Percentiles rank a stretch among this genome's conserved stretches.
Conservation (phyloP, 108 stramenopile genomes). For the Nitzschia putrida region DNA sequence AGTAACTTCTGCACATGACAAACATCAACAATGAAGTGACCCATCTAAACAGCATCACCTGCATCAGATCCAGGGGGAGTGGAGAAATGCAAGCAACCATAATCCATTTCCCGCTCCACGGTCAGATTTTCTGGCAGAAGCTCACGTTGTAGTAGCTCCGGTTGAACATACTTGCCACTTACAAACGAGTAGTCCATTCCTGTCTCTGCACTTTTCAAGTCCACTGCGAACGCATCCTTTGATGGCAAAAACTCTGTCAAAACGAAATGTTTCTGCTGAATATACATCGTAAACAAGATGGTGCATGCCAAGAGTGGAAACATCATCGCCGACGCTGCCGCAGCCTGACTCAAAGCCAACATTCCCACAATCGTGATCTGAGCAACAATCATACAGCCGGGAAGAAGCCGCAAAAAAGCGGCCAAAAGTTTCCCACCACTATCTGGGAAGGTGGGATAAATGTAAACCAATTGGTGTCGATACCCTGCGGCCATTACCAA, state of each 20-base stretch:
- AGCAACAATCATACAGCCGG: constrained; percentile 56
- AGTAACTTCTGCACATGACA: too few species aligned
- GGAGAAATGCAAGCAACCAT: constrained; percentile 6
- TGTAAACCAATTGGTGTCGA: constrained; percentile 69
- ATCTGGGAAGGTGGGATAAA: constrained; percentile 65
- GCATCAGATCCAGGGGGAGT: constrained; percentile 24
- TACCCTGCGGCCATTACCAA: constrained; percentile 49
- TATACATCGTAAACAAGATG: constrained; percentile 59
- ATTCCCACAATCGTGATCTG: constrained; percentile 58
- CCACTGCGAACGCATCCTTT: constrained; percentile 29
- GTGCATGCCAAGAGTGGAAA: constrained; percentile 50
- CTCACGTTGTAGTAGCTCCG: constrained; percentile 54
- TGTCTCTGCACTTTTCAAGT: constrained; percentile 29
- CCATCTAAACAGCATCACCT: background rate
- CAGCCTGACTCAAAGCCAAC: constrained; percentile 42
- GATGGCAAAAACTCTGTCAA: constrained; percentile 53
- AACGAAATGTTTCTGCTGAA: constrained; percentile 56
- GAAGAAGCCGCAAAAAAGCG: constrained; percentile 46
- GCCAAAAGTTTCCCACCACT: constrained; percentile 68
- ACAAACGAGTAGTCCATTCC: constrained; percentile 39
- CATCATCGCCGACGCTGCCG: constrained; percentile 46
- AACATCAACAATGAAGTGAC: too few species aligned
- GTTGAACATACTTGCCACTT: constrained; percentile 52
- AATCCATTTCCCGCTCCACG: constrained; percentile 15
- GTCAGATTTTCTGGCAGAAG: constrained; percentile 48